phyloP scores from a whole-genome alignment of 2,329 filamentous ascomycete species.

The Neofusicoccum cordaticola region DNA sequence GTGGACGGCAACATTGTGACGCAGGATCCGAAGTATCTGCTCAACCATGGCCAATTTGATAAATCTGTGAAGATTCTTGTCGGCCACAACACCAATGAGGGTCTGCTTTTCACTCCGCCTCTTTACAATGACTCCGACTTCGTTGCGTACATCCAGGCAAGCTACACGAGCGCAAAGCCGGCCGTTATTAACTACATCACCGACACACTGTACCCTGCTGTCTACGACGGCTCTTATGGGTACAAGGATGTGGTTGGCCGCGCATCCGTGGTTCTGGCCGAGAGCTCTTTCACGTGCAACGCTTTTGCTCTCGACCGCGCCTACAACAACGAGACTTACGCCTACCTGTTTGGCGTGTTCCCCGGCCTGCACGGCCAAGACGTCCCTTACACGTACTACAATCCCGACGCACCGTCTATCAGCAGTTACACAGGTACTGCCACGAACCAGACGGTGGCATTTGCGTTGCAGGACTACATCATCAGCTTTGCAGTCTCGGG shows the following conservation, averaged over 20 bases:
- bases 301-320: conserved; percentile 50
- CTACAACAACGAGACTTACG: conserved; percentile 47
- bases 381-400: conserved; percentile 53
- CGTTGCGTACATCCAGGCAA: conserved; percentile 23
- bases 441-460: conserved; percentile 36
- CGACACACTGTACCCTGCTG: conserved; percentile 49
- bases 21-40: conserved; percentile 29
- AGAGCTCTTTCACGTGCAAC: conserved; percentile 52
- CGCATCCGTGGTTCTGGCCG: conserved; percentile 41
- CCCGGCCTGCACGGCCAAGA: conserved; percentile 56
- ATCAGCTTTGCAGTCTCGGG: conserved; percentile 43
- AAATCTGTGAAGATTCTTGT: conserved; percentile 35
- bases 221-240: conserved; percentile 46
- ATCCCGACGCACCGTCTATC: conserved; percentile 21
- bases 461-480: conserved; percentile 47
- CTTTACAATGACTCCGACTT: conserved; percentile 24
- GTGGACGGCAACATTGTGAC: conserved; percentile 36
- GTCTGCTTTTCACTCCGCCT: conserved; percentile 33
- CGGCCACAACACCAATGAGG: conserved; percentile 47
- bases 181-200: conserved; percentile 41
- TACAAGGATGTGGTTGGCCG: conserved; percentile 49
- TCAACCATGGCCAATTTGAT: conserved; percentile 37
- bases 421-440: conserved; percentile 17
- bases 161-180: conserved; percentile 32
- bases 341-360: conserved; percentile 53